phyloP scores from a whole-genome alignment of 495 filamentous ascomycete genomes.

The Mytilinidion resinicola region DNA sequence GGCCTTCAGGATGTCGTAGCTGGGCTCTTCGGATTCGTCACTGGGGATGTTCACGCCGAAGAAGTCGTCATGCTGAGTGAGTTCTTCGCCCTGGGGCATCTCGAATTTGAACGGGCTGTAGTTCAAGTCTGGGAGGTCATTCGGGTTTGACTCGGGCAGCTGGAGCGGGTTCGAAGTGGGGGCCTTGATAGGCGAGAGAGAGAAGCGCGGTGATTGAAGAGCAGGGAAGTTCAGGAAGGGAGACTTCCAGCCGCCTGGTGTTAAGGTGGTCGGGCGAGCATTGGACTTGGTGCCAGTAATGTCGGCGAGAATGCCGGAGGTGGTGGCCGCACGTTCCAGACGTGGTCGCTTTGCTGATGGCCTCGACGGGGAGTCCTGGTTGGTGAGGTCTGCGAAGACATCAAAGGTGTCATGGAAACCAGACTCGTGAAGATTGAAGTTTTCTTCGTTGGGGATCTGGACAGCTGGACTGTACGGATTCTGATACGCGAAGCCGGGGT shows the following conservation, averaged over 20 bases:
- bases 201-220: slow-evolving; percentile 23
- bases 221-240: slow-evolving; percentile 34
- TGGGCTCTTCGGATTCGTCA: slow-evolving; percentile 50
- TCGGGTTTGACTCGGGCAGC: slow-evolving; percentile 14
- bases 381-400: slow-evolving; percentile 64
- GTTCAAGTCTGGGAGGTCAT: slow-evolving; percentile 24
- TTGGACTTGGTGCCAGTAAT: slow-evolving; percentile 45
- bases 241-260: slow-evolving; percentile 17
- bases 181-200: slow-evolving; percentile 19
- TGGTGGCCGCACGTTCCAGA: slow-evolving; percentile 51
- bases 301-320: slow-evolving; percentile 57
- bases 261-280: slow-evolving; percentile 18
- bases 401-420: slow-evolving; percentile 54
- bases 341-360: slow-evolving; percentile 59
- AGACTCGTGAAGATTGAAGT: slow-evolving; percentile 36
- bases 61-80: slow-evolving; percentile 47
- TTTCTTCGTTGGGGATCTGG: slow-evolving; percentile 44
- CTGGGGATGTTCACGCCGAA: slow-evolving; percentile 53
- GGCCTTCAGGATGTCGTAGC: slow-evolving; percentile 78
- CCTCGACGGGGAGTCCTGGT: slow-evolving; percentile 67
- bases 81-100: slow-evolving; percentile 28
- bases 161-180: slow-evolving; percentile 26
- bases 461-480: slow-evolving; percentile 73
- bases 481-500: slow-evolving; percentile 41
- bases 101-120: slow-evolving; percentile 44